Evolutionary conservation across 208 protist genomes (phyloP), one percentile per base, ranked within the genome.

Genomic region (Naegleria gruberi): DNA sequence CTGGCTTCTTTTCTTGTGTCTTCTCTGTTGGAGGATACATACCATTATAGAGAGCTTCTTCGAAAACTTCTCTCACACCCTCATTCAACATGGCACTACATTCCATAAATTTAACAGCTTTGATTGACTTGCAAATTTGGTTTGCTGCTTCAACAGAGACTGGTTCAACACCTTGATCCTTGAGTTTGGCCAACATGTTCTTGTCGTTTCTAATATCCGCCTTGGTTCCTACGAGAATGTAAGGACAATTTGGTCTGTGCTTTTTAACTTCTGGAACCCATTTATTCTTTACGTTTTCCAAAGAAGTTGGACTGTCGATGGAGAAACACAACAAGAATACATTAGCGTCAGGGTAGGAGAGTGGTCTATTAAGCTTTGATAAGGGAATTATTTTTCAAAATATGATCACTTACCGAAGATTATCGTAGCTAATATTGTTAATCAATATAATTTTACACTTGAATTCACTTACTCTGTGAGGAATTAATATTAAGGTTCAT

Each of bases 141-240:
- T 93, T 65, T 51, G 94, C 96, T 87, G 95, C 3, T 77, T 94
- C 90, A 26, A 37, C 46, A 37, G 91, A 92, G 41, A 96, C 89
- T 40, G 92, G 82, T 37, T 15, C 51, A 65, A 90, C 37, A 19
- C 65, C 73, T 45, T 94, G 94, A 44, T 91, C 89, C 42, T 88
- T 87, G 19, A 96, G 90, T 90, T 91, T 92, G 4, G 94, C 40
- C 0, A 96, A 47, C 8, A 41, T 82, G 45, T 91, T 91, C 40
- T 91, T 89, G 47, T 97, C 95, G 37, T 95, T 90, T 7, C 97
- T 90, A 0, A 98, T 86, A 93, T 98, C 97, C 17, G 92, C 44
- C 91, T 98, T 98, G 23, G 95, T 97, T 12, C 97, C 97, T 1
- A 98, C 96, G 0, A 98, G 89, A 57, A 98, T 92, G 26, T 96